Base-by-base conservation (phyloP, 1,284 basidiomycete species). In the Fomes fomentarius region DNA sequence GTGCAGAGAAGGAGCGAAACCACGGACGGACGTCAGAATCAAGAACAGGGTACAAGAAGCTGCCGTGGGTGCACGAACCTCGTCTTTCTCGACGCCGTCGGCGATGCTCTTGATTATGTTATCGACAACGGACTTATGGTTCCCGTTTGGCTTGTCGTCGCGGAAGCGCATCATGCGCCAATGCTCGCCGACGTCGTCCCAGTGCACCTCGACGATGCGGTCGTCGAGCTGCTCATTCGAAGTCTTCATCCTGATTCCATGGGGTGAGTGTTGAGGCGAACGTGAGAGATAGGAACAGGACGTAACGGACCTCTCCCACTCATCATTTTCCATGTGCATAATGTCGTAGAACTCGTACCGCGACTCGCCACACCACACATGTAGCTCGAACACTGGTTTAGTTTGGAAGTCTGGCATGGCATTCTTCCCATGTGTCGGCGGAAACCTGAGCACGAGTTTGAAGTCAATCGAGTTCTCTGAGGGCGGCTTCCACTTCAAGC, bases 401-500 rank as follows among this genome's bases (percentile, higher is more conserved):
- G 87, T 87, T 50, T 76, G 77, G 57, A 88, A 90, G 66, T 99
- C 94, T 0, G 93, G 91, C 64, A 85, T 72, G 7, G 71, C 64
- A 0, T 82, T 78, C 54, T 85, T 72, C 26, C 75, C 73, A 8
- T 68, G 70, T 25, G 73, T 71, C 2, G 94, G 85, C 2, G 96
- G 95, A 70, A 99, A 99, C 33, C 93, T 86, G 17, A 99, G 79
- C 48, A 96, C 82, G 12, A 99, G 86, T 69, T 94, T 94, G 78
- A 99, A 99, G 72, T 99, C 97, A 67, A 99, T 91, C 3, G 94
- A 95, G 71, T 99, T 99, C 68, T 99, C 97, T 2, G 90, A 92
- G 3, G 97, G 95, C 1, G 96, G 96, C 73, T 99, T 99, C 97
- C 97, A 99, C 71, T 99, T 99, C 64, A 98, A 73, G 61, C 94